Percentiles rank a stretch among this genome's conserved stretches.
phyloP scores from a whole-genome alignment of 305 asterid species.

The Ilex paraguariensis region DNA sequence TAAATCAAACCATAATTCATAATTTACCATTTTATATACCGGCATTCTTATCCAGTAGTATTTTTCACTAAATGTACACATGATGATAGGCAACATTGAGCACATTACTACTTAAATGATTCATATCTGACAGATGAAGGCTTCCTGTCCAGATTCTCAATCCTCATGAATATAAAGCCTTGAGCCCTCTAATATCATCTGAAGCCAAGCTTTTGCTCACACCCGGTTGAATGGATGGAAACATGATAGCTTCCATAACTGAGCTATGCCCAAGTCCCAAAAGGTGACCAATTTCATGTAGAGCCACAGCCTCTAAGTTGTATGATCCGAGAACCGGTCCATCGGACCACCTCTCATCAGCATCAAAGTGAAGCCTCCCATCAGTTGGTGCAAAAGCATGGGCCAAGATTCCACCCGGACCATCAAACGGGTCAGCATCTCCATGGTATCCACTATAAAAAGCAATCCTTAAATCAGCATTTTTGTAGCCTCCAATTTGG shows the following conservation, averaged over 20 bases:
- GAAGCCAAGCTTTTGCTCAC: conserved; percentile 4
- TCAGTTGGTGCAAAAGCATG: conserved; percentile 30
- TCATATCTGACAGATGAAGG: too few species aligned
- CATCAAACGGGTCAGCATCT: conserved; percentile 26
- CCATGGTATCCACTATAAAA: conserved; percentile 19
- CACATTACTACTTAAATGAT: too few species aligned
- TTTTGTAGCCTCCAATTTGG: background rate
- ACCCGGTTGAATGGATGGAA: conserved; percentile 7
- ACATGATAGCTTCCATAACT: conserved; percentile 25
- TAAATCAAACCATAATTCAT: too few species aligned
- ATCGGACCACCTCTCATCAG: conserved; percentile 22
- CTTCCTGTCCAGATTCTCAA: too few species aligned
- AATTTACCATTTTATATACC: too few species aligned
- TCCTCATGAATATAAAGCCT: conserved; percentile 11
- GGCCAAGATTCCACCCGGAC: conserved; percentile 30
- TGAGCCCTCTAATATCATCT: conserved; percentile 29
- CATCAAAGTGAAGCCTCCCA: conserved; percentile 36
- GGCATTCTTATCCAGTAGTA: too few species aligned
- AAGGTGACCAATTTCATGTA: conserved; percentile 45
- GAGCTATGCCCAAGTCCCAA: conserved; percentile 39
- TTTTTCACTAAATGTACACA: too few species aligned
- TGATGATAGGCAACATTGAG: too few species aligned
- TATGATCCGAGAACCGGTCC: background rate
- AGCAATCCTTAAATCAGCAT: conserved; percentile 16
- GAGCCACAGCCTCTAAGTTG: conserved; percentile 28